Evolutionary conservation across 2,329 filamentous ascomycete genomes (phyloP).

Genomic region (Ceratocystis alfenasii): DNA sequence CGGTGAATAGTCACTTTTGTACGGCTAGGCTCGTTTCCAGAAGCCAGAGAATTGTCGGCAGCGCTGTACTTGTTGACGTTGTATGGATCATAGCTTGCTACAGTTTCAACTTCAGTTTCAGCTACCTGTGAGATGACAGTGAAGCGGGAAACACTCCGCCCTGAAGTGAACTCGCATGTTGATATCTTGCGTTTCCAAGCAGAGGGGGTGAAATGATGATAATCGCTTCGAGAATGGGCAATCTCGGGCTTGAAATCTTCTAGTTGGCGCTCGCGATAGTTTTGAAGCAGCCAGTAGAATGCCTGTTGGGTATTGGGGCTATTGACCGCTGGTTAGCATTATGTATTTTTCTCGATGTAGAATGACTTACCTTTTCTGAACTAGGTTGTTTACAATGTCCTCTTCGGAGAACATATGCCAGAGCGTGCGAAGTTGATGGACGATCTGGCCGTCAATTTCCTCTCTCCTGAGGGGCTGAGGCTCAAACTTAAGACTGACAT

Average conservation of each 20-base stretch:
- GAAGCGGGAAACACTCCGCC: conserved; percentile 47
- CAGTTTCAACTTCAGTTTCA: conserved; percentile 39
- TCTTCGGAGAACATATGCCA: conserved; percentile 79
- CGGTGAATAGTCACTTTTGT: conserved; percentile 56
- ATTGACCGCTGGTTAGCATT: conserved; percentile 25
- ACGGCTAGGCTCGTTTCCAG: conserved; percentile 40
- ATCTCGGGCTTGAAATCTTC: conserved; percentile 77
- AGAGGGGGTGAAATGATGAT: conserved; percentile 60
- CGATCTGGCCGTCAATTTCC: conserved; percentile 67
- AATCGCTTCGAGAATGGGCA: conserved; percentile 79
- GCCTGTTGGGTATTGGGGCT: conserved; percentile 83
- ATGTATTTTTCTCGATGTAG: neutral
- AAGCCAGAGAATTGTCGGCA: neutral
- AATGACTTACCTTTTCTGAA: conserved; percentile 46
- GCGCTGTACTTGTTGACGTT: conserved; percentile 44
- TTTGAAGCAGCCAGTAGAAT: conserved; percentile 76
- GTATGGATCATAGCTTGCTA: conserved; percentile 72
- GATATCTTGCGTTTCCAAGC: conserved; percentile 49
- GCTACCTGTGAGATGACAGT: conserved; percentile 53
- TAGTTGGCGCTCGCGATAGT: conserved; percentile 70
- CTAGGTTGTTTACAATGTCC: conserved; percentile 56
- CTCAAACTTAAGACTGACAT: conserved; percentile 49
- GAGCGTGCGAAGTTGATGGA: conserved; percentile 76
- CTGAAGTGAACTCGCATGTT: conserved; percentile 47
- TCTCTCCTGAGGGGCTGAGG: conserved; percentile 46